phyloP scores from a whole-genome alignment of 140 eudicot genomes.

The Stevia rebaudiana region DNA sequence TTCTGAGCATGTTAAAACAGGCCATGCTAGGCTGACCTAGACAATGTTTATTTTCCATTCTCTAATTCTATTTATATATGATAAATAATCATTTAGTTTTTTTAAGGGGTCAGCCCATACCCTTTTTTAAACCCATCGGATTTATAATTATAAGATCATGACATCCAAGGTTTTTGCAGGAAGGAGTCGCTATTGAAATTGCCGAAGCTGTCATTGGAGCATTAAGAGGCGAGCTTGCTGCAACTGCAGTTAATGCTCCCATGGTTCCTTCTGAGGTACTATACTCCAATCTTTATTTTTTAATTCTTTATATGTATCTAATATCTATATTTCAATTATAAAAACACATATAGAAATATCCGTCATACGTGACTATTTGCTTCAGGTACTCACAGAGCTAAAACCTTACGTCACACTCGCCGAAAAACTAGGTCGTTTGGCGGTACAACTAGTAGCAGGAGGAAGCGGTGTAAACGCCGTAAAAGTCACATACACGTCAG shows the following conservation, averaged over 20 bases:
- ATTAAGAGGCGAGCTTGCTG: constrained; percentile 85
- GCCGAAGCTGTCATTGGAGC: constrained; percentile 97
- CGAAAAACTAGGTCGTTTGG: constrained; percentile 86
- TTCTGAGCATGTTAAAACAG: background rate
- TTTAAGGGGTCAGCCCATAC: background rate
- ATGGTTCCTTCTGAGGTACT: constrained; percentile 97
- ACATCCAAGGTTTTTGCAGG: constrained; percentile 40
- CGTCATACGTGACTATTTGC: background rate
- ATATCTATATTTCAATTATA: too few species aligned
- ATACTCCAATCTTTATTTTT: constrained; percentile 8
- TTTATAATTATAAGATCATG: background rate
- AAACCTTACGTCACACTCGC: constrained; percentile 78
- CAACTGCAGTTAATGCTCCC: constrained; percentile 95
- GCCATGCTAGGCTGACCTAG: background rate
- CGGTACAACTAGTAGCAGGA: constrained; percentile 81
- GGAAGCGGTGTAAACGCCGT: constrained; percentile 82
- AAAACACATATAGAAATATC: too few species aligned
- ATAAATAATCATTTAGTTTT: background rate
- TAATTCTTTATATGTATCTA: background rate
- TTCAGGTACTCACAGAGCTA: constrained; percentile 68
- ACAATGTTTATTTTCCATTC: background rate
- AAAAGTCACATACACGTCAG: constrained; percentile 69
- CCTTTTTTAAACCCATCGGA: background rate
- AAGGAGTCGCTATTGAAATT: constrained; percentile 94
- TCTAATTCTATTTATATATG: background rate